Evolutionary conservation across 2,329 filamentous ascomycete genomes (phyloP), one percentile per base, ranked within the genome.

Genomic region (Pseudomassariella vexata): DNA sequence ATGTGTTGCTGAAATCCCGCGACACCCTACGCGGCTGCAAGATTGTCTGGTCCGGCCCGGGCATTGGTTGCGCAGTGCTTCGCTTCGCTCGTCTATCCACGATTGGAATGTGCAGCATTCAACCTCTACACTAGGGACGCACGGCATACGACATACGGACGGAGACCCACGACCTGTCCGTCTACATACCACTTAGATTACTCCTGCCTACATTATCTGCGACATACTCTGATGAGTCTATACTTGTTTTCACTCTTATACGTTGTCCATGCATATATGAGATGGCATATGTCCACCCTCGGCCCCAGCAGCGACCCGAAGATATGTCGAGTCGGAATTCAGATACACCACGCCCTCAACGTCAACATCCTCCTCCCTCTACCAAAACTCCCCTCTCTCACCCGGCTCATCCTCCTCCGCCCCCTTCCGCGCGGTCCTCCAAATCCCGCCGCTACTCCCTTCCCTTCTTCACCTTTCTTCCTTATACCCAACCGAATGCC

Each of bases 401-500:
- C 35, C 40, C 39, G 31, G 45, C 29, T 38, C 35, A 19, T 19
- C 37, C 38, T 23, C 36, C 35, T 32, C 38, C 34, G 29, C 48
- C 37, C 38, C 47, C 40, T 33, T 32, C 38, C 15, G 16, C 34
- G 19, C 23, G 27, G 20, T 30, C 43, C 32, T 40, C 45, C 33
- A 52, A 52, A 24, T 36, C 47, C 36, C 53, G 51, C 36, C 50
- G 53, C 30, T 55, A 57, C 27, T 56, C 65, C 14, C 52, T 68
- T n/a, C 62, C 68, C 19, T 62, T 67, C 44, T 63, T 65, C 21
- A 38, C 16, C 29, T 65, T 73, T 38, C 63, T 65, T 24, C 63
- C 63, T 9, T 57, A 69, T 28, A 66, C 66, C 41, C 62, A 66
- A 37, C 59, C 65, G 31, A 67, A 69, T 36, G 56, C 62, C 2